phyloP scores from a whole-genome alignment of 805 yeast genomes.

The Monosporozyma servazzii region DNA sequence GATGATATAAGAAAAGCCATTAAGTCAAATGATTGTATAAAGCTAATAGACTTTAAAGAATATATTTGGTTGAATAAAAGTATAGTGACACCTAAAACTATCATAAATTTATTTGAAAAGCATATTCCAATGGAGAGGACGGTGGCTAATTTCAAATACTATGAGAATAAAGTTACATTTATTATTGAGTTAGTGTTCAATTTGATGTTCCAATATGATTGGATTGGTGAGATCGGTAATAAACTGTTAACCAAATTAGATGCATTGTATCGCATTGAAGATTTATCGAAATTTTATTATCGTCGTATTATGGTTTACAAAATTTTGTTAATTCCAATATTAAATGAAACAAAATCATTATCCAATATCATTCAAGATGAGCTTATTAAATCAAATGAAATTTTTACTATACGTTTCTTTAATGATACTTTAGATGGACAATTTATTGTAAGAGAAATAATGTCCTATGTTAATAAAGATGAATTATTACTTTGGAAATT shows the following conservation, averaged over 20 bases:
- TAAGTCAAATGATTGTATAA: slow-evolving; percentile 74
- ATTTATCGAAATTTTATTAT: slow-evolving; percentile 18
- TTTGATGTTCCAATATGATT: slow-evolving; percentile 21
- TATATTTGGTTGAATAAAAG: slow-evolving; percentile 42
- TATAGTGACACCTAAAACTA: slow-evolving; percentile 21
- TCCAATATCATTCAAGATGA: slow-evolving; percentile 21
- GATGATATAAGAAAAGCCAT: slow-evolving; percentile 83
- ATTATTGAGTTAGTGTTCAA: slow-evolving; percentile 37
- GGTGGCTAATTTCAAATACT: slow-evolving; percentile 30
- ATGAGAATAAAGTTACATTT: slow-evolving; percentile 41
- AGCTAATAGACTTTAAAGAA: slow-evolving; percentile 50
- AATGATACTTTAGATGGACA: slow-evolving; percentile 30
- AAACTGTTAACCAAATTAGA: slow-evolving; percentile 14
- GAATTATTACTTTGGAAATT: slow-evolving; percentile 1
- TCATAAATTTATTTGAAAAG: slow-evolving; percentile 30
- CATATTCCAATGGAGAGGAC: slow-evolving; percentile 29
- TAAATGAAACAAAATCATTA: slow-evolving; percentile 10
- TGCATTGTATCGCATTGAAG: slow-evolving; percentile 10
- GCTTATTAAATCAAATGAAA: slow-evolving; percentile 25
- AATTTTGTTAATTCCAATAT: slow-evolving; percentile 19
- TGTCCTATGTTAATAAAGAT: background rate
- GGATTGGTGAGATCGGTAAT: slow-evolving; percentile 25
- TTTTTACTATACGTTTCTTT: slow-evolving; percentile 24
- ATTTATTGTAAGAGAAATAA: background rate
- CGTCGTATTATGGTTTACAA: slow-evolving; percentile 34